Conservation (phyloP, 2,329 filamentous ascomycete species). For the Phyllosticta paracitricarpa region DNA sequence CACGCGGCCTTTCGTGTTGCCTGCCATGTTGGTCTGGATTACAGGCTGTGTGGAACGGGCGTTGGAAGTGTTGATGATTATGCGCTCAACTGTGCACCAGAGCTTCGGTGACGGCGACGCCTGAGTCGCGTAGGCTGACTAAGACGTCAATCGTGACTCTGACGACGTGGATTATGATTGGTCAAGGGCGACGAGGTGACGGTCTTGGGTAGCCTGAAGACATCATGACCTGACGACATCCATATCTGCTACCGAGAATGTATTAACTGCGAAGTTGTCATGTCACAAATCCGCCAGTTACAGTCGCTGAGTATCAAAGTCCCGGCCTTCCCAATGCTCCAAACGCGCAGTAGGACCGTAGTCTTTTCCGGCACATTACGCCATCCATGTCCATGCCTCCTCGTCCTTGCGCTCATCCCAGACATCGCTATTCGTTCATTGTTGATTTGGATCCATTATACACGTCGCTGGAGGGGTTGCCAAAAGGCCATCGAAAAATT, state of each 20-base stretch:
- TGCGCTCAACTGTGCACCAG: not conserved
- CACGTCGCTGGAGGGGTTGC: not conserved
- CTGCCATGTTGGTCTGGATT: slow-evolving; percentile 17
- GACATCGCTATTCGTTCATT: not conserved
- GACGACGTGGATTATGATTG: not conserved
- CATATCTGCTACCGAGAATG: not conserved
- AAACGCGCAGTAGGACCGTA: not conserved
- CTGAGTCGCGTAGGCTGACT: not conserved
- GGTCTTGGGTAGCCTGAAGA: not conserved
- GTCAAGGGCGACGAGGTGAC: not conserved
- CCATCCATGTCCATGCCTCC: not conserved
- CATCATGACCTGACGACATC: not conserved
- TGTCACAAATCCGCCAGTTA: not conserved
- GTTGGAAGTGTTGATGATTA: not conserved
- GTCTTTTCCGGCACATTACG: not conserved
- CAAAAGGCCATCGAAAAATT: not conserved
- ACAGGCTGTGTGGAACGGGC: not conserved
- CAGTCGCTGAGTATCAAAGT: not conserved
- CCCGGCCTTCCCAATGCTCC: not conserved
- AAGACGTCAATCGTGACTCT: not conserved
- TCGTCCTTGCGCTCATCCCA: not conserved
- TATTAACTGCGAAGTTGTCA: not conserved
- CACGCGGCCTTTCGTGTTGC: slow-evolving; percentile 29
- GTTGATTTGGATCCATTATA: not conserved
- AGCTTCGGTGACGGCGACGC: not conserved